phyloP scores from a whole-genome alignment of 148 eudicot genomes.

The Chenopodium album region DNA sequence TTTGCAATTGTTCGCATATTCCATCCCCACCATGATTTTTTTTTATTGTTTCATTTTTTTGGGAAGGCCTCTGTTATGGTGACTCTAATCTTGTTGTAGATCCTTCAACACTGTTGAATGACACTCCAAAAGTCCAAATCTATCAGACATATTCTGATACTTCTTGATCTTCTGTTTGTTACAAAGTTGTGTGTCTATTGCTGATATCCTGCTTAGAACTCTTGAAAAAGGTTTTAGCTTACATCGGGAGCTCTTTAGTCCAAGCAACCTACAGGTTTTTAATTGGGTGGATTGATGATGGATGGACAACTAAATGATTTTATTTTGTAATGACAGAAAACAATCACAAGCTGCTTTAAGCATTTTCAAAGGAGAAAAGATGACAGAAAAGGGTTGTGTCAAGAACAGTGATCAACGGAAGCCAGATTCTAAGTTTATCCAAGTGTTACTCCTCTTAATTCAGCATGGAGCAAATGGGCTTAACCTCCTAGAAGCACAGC shows the following conservation, averaged over 20 bases:
- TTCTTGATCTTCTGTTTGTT: background rate
- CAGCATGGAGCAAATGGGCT: conserved; percentile 98
- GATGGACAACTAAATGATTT: background rate
- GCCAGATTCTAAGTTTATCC: conserved; percentile 41
- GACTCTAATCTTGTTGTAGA: background rate
- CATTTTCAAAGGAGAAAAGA: conserved; percentile 63
- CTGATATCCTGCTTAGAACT: background rate
- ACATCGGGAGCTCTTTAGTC: background rate
- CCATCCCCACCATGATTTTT: background rate
- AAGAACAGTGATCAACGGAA: conserved; percentile 18
- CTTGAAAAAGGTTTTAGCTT: background rate
- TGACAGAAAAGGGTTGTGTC: conserved; percentile 23
- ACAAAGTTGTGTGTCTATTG: background rate
- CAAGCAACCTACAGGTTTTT: background rate
- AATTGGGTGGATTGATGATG: background rate
- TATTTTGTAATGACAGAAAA: conserved; percentile 46
- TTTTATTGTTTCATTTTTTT: too few species aligned
- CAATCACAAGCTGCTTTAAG: conserved; percentile 66
- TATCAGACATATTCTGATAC: background rate
- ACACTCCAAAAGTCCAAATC: too few species aligned
- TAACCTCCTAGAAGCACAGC: conserved; percentile 95
- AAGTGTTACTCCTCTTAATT: conserved; percentile 72
- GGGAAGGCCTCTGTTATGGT: background rate
- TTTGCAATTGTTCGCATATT: background rate
- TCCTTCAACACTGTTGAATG: background rate